Percentiles rank a stretch among this genome's conserved stretches.
These are phyloP conservation scores for Paecilomyces formosus DNA, from an alignment of 2,329 filamentous ascomycete species.

Conservation along the genomic window DNA sequence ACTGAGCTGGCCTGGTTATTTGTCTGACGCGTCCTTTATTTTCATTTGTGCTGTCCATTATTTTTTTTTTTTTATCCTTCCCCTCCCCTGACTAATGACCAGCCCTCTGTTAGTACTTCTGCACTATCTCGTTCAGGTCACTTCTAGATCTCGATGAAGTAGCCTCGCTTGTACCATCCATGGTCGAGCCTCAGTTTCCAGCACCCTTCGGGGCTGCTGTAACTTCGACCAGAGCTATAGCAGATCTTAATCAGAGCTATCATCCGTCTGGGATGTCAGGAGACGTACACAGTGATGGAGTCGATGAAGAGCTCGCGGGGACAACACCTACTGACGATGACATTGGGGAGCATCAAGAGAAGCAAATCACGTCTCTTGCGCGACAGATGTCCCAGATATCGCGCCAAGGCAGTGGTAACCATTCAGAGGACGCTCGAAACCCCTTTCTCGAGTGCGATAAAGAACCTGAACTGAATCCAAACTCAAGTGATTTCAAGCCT, in stretches of 20 bases:
- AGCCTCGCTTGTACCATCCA: neutral
- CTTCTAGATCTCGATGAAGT: neutral
- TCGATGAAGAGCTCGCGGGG: neutral
- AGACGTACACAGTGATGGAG: neutral
- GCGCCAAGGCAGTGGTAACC: neutral
- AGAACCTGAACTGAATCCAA: constrained; percentile 40
- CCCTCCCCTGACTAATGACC: neutral
- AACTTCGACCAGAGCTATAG: neutral
- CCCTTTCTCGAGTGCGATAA: neutral
- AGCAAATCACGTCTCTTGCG: neutral
- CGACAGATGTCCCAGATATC: neutral
- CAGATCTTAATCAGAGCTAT: neutral
- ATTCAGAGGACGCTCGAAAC: neutral
- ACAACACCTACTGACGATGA: neutral
- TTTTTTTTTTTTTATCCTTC: neutral
- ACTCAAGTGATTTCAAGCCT: constrained; percentile 46
- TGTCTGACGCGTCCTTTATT: neutral
- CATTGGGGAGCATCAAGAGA: neutral
- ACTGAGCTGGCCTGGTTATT: neutral
- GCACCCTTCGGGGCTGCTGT: neutral
- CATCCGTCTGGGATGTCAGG: neutral
- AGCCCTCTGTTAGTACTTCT: neutral
- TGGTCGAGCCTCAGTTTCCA: neutral
- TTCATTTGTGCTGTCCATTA: neutral
- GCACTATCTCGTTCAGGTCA: neutral